These are phyloP conservation scores for Eucalyptus fibrosa DNA, from an alignment of 345 rosid genomes.

Conservation along the genomic window DNA sequence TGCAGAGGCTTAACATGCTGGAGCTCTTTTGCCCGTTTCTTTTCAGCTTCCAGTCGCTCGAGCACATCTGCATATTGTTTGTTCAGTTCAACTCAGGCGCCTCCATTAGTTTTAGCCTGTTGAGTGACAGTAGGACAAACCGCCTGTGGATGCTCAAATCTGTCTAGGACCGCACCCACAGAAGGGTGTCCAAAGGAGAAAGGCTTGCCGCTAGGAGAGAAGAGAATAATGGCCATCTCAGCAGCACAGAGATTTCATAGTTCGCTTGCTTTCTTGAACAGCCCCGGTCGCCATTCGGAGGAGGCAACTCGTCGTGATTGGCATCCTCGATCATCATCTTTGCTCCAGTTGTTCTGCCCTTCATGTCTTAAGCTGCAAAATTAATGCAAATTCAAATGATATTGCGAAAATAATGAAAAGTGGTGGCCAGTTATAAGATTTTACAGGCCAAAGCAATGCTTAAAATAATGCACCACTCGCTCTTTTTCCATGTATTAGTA, in stretches of 20 bases:
- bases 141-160: slow-evolving; percentile 5
- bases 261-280: slow-evolving; percentile 48
- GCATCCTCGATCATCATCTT: neutral
- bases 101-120: neutral
- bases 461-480: neutral
- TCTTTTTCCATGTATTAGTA: neutral
- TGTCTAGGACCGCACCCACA: slow-evolving; percentile 16
- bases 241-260: slow-evolving; percentile 31
- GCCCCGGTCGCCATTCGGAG: slow-evolving; percentile 33
- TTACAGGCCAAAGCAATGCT: neutral
- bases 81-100: neutral
- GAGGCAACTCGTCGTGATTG: slow-evolving; percentile 37
- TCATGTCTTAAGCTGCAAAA: neutral
- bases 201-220: slow-evolving; percentile 43
- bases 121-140: neutral
- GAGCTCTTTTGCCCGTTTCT: slow-evolving; percentile 3
- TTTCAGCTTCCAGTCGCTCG: slow-evolving; percentile 5
- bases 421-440: neutral
- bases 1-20: neutral
- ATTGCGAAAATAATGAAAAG: neutral
- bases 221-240: slow-evolving; percentile 33
- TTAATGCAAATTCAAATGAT: neutral
- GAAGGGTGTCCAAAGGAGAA: slow-evolving; percentile 41
- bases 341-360: neutral
- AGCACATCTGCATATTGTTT: neutral